These are phyloP conservation scores for Trichoderma semiorbis DNA, from an alignment of 2,329 filamentous ascomycete genomes.

Conservation along the genomic window DNA sequence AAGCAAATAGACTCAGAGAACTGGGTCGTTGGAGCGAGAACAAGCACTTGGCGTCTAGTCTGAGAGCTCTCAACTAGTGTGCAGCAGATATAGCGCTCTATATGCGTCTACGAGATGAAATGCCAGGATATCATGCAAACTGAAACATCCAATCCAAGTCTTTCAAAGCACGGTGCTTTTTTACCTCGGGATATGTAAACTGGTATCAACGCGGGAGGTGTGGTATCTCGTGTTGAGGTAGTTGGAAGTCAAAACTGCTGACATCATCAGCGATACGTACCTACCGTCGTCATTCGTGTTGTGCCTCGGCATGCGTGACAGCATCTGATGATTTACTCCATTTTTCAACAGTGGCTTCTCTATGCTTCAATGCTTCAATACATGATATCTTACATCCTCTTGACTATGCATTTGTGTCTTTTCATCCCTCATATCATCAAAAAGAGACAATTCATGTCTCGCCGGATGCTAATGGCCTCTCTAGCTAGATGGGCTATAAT, in stretches of 20 bases:
- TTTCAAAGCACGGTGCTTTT: background rate
- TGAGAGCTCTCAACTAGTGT: background rate
- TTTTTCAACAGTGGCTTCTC: background rate
- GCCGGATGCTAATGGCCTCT: background rate
- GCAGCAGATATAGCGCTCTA: background rate
- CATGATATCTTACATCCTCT: conserved; percentile 9
- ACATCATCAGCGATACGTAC: conserved; percentile 3
- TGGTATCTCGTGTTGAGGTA: background rate
- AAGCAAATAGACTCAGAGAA: background rate
- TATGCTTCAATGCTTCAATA: background rate
- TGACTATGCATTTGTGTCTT: background rate
- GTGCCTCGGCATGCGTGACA: background rate
- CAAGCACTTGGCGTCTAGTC: background rate
- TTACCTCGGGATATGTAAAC: background rate
- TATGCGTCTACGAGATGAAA: background rate
- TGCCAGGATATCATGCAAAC: background rate
- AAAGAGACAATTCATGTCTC: background rate
- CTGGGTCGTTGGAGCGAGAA: background rate
- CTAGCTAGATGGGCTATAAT: background rate
- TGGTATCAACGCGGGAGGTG: background rate
- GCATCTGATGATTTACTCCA: background rate
- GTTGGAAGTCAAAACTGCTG: conserved; percentile 5
- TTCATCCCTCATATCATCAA: background rate
- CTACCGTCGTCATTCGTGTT: background rate
- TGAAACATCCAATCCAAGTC: background rate